Evolutionary conservation across 495 filamentous ascomycete genomes (phyloP).

Genomic region (Podospora pseudoanserina): DNA sequence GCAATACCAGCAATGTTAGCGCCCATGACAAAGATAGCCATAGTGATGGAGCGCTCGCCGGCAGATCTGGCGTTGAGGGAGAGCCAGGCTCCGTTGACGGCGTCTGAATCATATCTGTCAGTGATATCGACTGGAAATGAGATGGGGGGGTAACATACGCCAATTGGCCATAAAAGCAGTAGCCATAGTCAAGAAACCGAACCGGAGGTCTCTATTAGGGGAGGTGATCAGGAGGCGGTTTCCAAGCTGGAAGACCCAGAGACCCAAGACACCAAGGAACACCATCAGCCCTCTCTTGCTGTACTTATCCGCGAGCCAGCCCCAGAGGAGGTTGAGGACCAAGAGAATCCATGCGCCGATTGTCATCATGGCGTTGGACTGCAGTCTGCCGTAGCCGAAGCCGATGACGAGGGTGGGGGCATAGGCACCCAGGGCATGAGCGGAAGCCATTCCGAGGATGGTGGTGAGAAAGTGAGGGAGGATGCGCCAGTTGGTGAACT

Average conservation of each 20-base stretch:
- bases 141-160: slow-evolving; percentile 41
- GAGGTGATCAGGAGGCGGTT: slow-evolving; percentile 42
- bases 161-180: slow-evolving; percentile 48
- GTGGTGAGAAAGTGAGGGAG: slow-evolving; percentile 45
- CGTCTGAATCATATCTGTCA: slow-evolving; percentile 25
- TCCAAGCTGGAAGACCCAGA: slow-evolving; percentile 29
- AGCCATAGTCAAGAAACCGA: slow-evolving; percentile 43
- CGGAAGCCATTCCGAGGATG: slow-evolving; percentile 28
- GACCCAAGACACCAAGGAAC: slow-evolving; percentile 20
- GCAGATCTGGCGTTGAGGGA: slow-evolving; percentile 33
- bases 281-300: slow-evolving; percentile 23
- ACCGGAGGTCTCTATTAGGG: slow-evolving; percentile 43
- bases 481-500: slow-evolving; percentile 38
- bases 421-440: slow-evolving; percentile 39
- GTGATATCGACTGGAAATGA: neutral
- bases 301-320: slow-evolving; percentile 37
- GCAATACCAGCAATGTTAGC: slow-evolving; percentile 53
- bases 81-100: slow-evolving; percentile 39
- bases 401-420: slow-evolving; percentile 39
- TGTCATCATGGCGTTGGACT: slow-evolving; percentile 50
- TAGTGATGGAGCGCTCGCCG: slow-evolving; percentile 39
- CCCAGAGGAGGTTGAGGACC: slow-evolving; percentile 43
- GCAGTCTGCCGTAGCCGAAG: slow-evolving; percentile 47
- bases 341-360: slow-evolving; percentile 39
- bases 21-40: slow-evolving; percentile 52